These are phyloP conservation scores for Xylaria sp. DNA, from an alignment of 2,329 filamentous ascomycete species.

Conservation along the genomic window DNA sequence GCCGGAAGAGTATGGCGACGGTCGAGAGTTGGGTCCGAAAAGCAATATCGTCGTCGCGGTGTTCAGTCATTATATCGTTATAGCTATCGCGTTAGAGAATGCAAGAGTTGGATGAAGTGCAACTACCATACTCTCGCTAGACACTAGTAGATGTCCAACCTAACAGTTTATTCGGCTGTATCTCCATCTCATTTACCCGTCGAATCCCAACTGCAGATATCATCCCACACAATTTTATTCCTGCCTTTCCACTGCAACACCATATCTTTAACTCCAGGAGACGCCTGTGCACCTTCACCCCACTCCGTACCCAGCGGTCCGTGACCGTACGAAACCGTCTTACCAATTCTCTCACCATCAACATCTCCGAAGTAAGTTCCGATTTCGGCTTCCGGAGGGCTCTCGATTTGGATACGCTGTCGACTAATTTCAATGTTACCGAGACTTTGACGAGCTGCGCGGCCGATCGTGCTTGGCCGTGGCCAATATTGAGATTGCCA, in stretches of 20 bases:
- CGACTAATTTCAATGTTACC: conserved; percentile 21
- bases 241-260: conserved; percentile 21
- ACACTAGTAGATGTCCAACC: no score
- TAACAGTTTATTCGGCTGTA: conserved; percentile 52
- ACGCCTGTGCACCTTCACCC: conserved; percentile 1
- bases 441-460: conserved; percentile 29
- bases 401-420: not conserved
- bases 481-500: conserved; percentile 16
- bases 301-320: conserved; percentile 20
- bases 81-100: no score
- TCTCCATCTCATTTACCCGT: not conserved
- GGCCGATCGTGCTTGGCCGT: not conserved
- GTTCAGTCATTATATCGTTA: no score
- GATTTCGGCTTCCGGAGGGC: conserved; percentile 14
- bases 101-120: conserved; percentile 55
- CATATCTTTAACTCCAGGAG: conserved; percentile 15
- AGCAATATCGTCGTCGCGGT: no score
- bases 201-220: conserved; percentile 34
- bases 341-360: conserved; percentile 8
- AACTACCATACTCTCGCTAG: no score
- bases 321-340: conserved; percentile 18
- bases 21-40: no score
- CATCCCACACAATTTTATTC: conserved; percentile 18
- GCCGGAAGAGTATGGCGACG: no score
- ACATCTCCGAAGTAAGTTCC: not conserved